Evolutionary conservation across 75 land plant species (phyloP).

Genomic region (Pinus tabuliformis): DNA sequence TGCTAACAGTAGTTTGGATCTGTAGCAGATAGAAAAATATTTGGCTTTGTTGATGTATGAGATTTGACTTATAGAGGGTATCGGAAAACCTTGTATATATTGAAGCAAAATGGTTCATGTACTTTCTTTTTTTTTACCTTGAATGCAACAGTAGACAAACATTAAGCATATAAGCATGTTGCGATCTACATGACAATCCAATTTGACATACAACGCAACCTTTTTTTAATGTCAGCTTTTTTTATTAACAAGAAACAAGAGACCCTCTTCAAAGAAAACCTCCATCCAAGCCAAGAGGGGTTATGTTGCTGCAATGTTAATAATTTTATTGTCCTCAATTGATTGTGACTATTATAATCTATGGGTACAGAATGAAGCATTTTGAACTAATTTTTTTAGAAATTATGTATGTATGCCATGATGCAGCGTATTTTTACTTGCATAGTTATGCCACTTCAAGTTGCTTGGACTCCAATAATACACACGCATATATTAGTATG

Average conservation of each 20-base stretch:
- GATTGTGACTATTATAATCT: neutral
- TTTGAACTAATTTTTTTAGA: neutral
- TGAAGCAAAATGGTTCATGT: neutral
- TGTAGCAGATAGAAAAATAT: neutral
- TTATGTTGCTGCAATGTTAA: no score
- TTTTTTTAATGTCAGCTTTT: no score
- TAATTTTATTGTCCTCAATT: neutral
- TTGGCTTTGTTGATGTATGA: neutral
- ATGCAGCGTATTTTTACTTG: no score
- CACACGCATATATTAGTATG: no score
- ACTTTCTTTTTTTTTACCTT: neutral
- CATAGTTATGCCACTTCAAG: no score
- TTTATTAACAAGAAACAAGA: no score
- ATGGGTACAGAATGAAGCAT: neutral
- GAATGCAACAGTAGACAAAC: neutral
- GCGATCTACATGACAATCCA: no score
- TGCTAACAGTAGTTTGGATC: constrained; percentile 5
- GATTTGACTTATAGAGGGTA: neutral
- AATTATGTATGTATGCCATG: neutral
- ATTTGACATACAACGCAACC: no score
- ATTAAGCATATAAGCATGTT: neutral
- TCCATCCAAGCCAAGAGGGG: no score
- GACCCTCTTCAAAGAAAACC: no score
- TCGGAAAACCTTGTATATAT: neutral
- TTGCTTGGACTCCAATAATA: no score